Evolutionary conservation across 805 yeast species (phyloP), one percentile per base, ranked within the genome.

Genomic region (Candida tibetensis): DNA sequence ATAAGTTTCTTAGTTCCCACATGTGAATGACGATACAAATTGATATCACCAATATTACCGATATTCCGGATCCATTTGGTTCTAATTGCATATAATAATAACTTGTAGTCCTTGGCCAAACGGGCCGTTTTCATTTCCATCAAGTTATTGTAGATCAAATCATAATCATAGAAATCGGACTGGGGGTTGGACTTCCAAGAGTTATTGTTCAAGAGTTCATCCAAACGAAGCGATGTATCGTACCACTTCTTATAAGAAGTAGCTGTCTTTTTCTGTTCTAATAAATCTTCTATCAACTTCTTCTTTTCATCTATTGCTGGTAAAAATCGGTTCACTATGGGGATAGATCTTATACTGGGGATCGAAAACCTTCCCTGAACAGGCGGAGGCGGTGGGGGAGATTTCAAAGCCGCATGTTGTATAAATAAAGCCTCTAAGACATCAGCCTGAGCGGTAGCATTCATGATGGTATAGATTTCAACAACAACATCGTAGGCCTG

Each of bases 1-100:
- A 93, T 86, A 28, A 90, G 66, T 22, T 60, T 55, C 55, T 91
- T 91, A 0, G 98, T 91, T 3, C 99, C 98, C 12, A 85, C 82
- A 52, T 78, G 82, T 3, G 90, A 78, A 55, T 85, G 86, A 30
- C 82, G 66, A 58, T 86, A 93, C 12, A 93, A 66, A 48, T 80
- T 77, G 14, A 81, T 76, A 57, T 89, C 84, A 1, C 95, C 95
- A 70, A 89, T 85, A 48, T 87, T 85, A 1, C 95, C 98, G 37
- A 88, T 60, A 53, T 89, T 86, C 45, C 99, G 69, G 2, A 77
- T 74, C 85, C 96, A 85, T 17, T 85, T 79, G 0, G 96, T 91
- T 42, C 98, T 63, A 2, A 93, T 79, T 10, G 86, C 64, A 50
- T 85, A 88, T 10, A 91, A 59, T 23, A 91, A 60, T 30, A 73